These are phyloP conservation scores for Metarhizium brunneum DNA, from an alignment of 2,329 filamentous ascomycete genomes.

Conservation along the genomic window DNA sequence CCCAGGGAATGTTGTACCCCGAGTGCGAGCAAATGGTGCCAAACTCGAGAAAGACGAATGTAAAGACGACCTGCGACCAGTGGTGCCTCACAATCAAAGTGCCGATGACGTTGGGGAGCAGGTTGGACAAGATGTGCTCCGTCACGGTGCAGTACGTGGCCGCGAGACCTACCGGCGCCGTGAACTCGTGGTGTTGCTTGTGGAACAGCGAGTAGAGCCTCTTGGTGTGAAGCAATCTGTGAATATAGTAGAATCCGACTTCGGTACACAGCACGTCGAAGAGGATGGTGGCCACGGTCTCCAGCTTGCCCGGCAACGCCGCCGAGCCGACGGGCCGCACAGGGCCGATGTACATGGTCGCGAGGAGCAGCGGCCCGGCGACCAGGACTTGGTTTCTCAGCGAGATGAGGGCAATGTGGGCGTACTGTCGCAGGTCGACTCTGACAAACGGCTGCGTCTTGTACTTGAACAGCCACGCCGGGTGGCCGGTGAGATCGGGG, in stretches of 20 bases:
- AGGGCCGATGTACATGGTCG: background rate
- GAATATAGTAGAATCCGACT: constrained; percentile 39
- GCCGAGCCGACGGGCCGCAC: background rate
- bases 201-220: constrained; percentile 36
- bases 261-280: constrained; percentile 21
- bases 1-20: constrained; percentile 9
- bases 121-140: constrained; percentile 40
- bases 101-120: constrained; percentile 33
- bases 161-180: constrained; percentile 38
- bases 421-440: constrained; percentile 6
- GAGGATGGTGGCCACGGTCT: constrained; percentile 5
- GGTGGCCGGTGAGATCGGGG: constrained; percentile 26
- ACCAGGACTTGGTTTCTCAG: constrained; percentile 33
- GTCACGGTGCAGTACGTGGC: constrained; percentile 42
- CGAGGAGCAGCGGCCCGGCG: constrained; percentile 3
- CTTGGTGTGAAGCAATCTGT: constrained; percentile 37
- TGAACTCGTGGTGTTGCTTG: constrained; percentile 43
- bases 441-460: constrained; percentile 38
- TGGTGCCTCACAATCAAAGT: constrained; percentile 7
- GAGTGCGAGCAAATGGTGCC: constrained; percentile 9
- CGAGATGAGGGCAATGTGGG: constrained; percentile 21
- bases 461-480: constrained; percentile 34
- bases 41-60: constrained; percentile 10
- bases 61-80: constrained; percentile 10
- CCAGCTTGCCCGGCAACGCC: constrained; percentile 3